phyloP scores from a whole-genome alignment of 164 flowering plant species.

The Paratinospora sagittata region DNA sequence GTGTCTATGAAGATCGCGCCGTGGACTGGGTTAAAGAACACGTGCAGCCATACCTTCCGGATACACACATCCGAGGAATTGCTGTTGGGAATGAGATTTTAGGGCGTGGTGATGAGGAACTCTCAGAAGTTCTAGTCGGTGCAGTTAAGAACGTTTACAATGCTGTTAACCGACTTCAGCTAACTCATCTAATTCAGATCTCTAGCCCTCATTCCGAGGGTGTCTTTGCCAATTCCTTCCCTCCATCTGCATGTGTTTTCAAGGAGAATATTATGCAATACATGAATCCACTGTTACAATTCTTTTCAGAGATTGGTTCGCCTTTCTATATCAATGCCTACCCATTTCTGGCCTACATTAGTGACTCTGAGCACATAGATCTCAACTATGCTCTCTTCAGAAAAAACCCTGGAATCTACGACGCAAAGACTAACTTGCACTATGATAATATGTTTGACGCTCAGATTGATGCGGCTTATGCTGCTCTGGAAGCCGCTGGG shows the following conservation, averaged over 20 bases:
- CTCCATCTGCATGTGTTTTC: slow-evolving; percentile 69
- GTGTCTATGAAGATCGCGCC: slow-evolving; percentile 54
- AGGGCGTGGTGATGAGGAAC: slow-evolving; percentile 37
- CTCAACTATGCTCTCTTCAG: slow-evolving; percentile 63
- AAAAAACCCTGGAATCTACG: slow-evolving; percentile 50
- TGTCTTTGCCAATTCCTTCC: slow-evolving; percentile 61
- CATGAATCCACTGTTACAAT: slow-evolving; percentile 72
- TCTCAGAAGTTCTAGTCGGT: slow-evolving; percentile 52
- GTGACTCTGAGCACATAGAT: slow-evolving; percentile 60
- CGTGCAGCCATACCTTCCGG: slow-evolving; percentile 59
- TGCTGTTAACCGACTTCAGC: slow-evolving; percentile 38
- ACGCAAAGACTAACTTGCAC: slow-evolving; percentile 62
- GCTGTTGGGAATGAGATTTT: slow-evolving; percentile 81
- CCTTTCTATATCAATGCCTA: slow-evolving; percentile 80
- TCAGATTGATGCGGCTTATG: slow-evolving; percentile 63
- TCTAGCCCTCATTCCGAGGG: slow-evolving; percentile 69
- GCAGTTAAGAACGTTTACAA: slow-evolving; percentile 62
- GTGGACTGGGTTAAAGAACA: slow-evolving; percentile 65
- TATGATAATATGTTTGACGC: slow-evolving; percentile 91
- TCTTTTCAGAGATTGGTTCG: slow-evolving; percentile 51
- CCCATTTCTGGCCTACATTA: slow-evolving; percentile 74
- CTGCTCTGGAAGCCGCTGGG: slow-evolving; percentile 67
- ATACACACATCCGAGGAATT: slow-evolving; percentile 56
- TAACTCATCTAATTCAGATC: slow-evolving; percentile 37
- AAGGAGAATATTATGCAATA: slow-evolving; percentile 40